Evolutionary conservation across 2,329 filamentous ascomycete genomes (phyloP).

Genomic region (Colletotrichum caudatum): DNA sequence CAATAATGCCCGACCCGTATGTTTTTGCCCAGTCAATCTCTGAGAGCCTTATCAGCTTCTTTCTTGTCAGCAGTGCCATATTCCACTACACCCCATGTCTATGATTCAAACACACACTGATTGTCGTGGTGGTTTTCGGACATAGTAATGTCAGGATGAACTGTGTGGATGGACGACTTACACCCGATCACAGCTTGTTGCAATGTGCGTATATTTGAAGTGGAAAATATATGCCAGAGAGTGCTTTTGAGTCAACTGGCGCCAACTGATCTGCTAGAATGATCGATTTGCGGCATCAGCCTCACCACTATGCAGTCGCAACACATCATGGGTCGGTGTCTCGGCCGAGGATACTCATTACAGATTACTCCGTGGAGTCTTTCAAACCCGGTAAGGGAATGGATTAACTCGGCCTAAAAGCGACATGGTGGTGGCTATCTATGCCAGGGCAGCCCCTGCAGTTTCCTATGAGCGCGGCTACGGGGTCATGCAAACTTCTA

Average conservation of each 20-base stretch:
- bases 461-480: neutral
- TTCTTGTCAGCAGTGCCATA: no score
- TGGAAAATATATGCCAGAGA: neutral
- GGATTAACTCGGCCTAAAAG: neutral
- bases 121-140: no score
- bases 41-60: no score
- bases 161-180: no score
- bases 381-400: neutral
- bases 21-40: no score
- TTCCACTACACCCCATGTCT: no score
- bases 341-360: slow-evolving; percentile 4
- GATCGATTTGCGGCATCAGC: slow-evolving; percentile 13
- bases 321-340: neutral
- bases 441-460: neutral
- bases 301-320: neutral
- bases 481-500: slow-evolving; percentile 21
- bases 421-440: neutral
- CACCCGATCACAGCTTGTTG: neutral
- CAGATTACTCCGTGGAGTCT: no score
- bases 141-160: no score
- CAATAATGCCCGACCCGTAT: no score
- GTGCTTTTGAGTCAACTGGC: slow-evolving; percentile 12
- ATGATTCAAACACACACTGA: neutral
- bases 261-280: slow-evolving; percentile 4
- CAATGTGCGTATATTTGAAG: neutral